Base-by-base conservation (phyloP, 371 early-diverging fungal genomes). In the Cladochytrium tenue region DNA sequence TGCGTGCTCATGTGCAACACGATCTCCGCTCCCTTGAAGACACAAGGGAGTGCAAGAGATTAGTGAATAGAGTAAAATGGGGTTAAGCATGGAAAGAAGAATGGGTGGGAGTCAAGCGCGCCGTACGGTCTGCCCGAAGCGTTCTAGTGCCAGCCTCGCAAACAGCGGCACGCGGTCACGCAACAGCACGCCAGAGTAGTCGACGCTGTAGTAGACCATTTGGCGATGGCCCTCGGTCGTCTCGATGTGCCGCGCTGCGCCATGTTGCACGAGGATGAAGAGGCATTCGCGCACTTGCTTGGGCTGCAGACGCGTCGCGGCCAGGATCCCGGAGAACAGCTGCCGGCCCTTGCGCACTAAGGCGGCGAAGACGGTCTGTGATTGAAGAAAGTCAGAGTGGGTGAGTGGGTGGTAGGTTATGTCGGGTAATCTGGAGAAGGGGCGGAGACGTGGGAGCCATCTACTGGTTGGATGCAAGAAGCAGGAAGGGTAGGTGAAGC, bases 91-190 rank as follows among this genome's bases (percentile, higher is more conserved):
- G 20, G 50, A 67, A 66, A 35, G 28, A 17, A 56, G 53, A 31
- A 52, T 51, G 32, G 30, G 51, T 7, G 51, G 26, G 15, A 10
- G 72, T 43, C 28, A 20, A 43, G 20, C 43, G 43, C 50, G 55
- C n/a, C 74, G 26, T 23, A 76, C 95, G 57, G 89, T 87, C 36
- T 78, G 68, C 32, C 90, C 93, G 72, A 85, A 88, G 56, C 82
- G 78, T 32, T 88, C 88, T 58, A 81, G 73, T 0, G 87, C 81
- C 7, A 82, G 74, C 30, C 75, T 75, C 56, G 92, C 58, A 36
- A 89, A 89, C 15, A 84, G 72, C 0, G 92, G 90, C 67, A 89
- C 82, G 30, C 92, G 74, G 56, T 88, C 80, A 43, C 93, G 73
- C 68, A 88, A 70, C 66, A 91, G 68, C 31, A 93, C 80, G 27